Evolutionary conservation across 345 rosid genomes (phyloP), one percentile per base, ranked within the genome.

Genomic region (Aurinia saxatilis): DNA sequence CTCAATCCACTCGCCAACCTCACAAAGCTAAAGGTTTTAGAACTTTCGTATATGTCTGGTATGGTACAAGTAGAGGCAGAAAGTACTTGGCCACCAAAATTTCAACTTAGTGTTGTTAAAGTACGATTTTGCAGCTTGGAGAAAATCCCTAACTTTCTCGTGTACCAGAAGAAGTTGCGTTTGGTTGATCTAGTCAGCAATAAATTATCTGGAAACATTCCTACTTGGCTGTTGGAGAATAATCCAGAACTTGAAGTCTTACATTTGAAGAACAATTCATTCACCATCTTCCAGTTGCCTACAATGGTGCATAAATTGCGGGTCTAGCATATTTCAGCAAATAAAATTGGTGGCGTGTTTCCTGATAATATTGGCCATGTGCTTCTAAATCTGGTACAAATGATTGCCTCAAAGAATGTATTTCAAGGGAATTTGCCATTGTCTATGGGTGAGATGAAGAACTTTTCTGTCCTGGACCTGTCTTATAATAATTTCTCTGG

Each of bases 371-470:
- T 41, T 1, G 60, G 51, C 5, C 5, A 10, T 6, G 7, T 13
- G 14, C 15, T 64, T 27, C 50, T 51, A 0, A 18, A 30, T 27
- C 10, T 64, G 6, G 1, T 14, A 13, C 9, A 12, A 17, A 10
- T 64, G 13, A 13, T 30, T 21, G 27, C 11, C 7, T 29, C 68
- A 0, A 1, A 8, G 5, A 64, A 64, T 30, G 49, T 10, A 2
- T 40, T 51, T 16, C 59, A 64, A 14, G 68, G 68, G 11, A 17
- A 11, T 13, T 7, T 53, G 5, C 62, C 62, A 11, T 30, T 62
- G 11, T 65, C 70, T 1, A 18, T 65, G 12, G 70, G 62, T 40
- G 54, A 65, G 29, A 54, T 65, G 70, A 44, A 42, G 10, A 36
- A 8, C 2, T 3, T 65, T 7, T 6, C 33, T 15, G 54, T 33